Percentiles rank a stretch among this genome's conserved stretches.
Evolutionary conservation across 371 early-diverging fungal genomes (phyloP).

Genomic region (Coemansia sp.): DNA sequence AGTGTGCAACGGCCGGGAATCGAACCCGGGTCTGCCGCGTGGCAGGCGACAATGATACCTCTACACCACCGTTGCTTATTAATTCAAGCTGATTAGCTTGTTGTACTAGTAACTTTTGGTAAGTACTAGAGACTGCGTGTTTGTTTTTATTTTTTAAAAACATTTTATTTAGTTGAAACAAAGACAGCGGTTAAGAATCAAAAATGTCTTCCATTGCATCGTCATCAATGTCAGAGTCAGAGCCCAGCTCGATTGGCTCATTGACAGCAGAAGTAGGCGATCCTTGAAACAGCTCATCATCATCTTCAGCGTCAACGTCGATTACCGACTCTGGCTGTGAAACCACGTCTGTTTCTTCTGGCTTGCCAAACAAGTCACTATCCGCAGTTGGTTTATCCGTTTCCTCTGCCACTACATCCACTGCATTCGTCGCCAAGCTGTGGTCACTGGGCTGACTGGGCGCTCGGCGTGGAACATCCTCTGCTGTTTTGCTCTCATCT

Average conservation of each 20-base stretch:
- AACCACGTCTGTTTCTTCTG: neutral
- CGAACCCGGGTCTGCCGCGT: too few relatives aligned
- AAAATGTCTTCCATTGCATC: slow-evolving; percentile 48
- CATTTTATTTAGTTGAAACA: too few relatives aligned
- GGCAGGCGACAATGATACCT: too few relatives aligned
- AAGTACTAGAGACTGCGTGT: too few relatives aligned
- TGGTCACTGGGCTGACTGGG: neutral
- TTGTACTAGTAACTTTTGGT: too few relatives aligned
- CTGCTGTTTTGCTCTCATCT: neutral
- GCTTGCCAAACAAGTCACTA: neutral
- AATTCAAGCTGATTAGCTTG: too few relatives aligned
- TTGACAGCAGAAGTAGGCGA: neutral
- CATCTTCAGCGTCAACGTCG: slow-evolving; percentile 19
- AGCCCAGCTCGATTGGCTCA: slow-evolving; percentile 33
- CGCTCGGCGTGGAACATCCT: neutral
- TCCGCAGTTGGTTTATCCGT: neutral
- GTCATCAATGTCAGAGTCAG: slow-evolving; percentile 31
- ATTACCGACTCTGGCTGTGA: slow-evolving; percentile 6
- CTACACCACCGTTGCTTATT: too few relatives aligned
- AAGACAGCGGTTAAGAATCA: slow-evolving; percentile 11
- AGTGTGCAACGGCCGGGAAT: neutral
- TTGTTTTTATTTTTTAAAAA: too few relatives aligned
- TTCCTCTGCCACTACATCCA: neutral
- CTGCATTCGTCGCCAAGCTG: neutral
- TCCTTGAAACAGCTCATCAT: slow-evolving; percentile 1